Conservation (phyloP, 2,329 filamentous ascomycete species). For the Camptophora hylomeconis region DNA sequence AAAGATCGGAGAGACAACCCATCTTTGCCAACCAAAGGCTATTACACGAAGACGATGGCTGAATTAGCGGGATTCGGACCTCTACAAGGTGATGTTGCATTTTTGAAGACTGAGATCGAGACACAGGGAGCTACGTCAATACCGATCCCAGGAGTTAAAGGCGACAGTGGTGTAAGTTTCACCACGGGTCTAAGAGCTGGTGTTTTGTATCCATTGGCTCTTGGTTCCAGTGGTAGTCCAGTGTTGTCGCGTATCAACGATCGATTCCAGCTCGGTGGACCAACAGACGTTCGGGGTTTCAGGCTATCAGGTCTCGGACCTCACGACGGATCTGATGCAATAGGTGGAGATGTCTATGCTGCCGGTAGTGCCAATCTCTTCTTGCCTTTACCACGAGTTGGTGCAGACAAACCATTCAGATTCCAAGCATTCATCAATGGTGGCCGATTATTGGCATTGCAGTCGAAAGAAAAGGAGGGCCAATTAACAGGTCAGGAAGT, state of each 20-base stretch:
- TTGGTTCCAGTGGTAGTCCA: conserved; percentile 41
- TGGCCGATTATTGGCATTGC: conserved; percentile 68
- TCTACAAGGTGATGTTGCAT: conserved; percentile 79
- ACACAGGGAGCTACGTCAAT: conserved; percentile 63
- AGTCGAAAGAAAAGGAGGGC: conserved; percentile 36
- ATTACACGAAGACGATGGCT: conserved; percentile 61
- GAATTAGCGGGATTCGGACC: conserved; percentile 83
- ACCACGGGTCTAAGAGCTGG: conserved; percentile 72
- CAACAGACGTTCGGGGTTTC: conserved; percentile 90
- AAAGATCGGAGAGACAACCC: conserved; percentile 73
- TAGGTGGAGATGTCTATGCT: conserved; percentile 85
- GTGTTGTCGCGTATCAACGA: conserved; percentile 75
- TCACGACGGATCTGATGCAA: conserved; percentile 69
- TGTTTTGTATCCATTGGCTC: conserved; percentile 66
- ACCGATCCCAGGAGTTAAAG: conserved; percentile 53
- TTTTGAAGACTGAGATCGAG: conserved; percentile 84
- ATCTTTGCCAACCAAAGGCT: conserved; percentile 70
- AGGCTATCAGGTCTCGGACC: conserved; percentile 79
- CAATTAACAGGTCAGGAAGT: conserved; percentile 37
- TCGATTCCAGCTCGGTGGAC: conserved; percentile 86
- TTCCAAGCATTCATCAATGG: conserved; percentile 87
- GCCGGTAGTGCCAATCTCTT: conserved; percentile 79
- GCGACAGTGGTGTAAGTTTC: conserved; percentile 65
- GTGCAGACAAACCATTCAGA: conserved; percentile 70
- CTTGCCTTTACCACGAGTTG: conserved; percentile 68